Conservation (phyloP, 1,284 basidiomycete genomes). For the Ustilago trichophora region DNA sequence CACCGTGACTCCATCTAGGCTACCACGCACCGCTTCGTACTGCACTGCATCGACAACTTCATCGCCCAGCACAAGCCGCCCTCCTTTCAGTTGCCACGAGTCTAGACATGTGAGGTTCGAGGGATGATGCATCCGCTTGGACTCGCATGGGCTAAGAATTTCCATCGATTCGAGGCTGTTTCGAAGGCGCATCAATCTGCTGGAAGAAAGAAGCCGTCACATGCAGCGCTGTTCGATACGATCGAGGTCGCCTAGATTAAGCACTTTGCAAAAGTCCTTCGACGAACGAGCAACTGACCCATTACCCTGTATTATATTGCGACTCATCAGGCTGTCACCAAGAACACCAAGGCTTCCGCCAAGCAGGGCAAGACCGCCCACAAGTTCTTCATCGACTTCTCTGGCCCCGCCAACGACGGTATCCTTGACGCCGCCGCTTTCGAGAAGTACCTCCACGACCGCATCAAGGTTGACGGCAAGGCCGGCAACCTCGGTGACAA, state of each 20-base stretch:
- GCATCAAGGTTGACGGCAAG: constrained; percentile 81
- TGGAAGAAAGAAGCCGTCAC: too few species aligned
- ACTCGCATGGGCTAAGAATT: too few species aligned
- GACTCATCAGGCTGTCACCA: constrained; percentile 54
- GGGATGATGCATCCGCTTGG: too few species aligned
- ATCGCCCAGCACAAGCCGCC: too few species aligned
- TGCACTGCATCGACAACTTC: too few species aligned
- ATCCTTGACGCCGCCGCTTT: constrained; percentile 91
- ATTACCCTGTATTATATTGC: not conserved
- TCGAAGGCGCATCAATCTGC: too few species aligned
- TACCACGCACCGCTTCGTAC: not conserved
- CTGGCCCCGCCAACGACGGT: constrained; percentile 86
- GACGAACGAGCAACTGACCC: not conserved
- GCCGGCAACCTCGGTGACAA: constrained; percentile 72
- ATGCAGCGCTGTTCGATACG: too few species aligned
- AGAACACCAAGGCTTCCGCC: constrained; percentile 59
- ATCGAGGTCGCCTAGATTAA: too few species aligned
- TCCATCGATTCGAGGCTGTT: too few species aligned
- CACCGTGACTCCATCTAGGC: not conserved
- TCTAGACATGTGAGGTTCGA: too few species aligned
- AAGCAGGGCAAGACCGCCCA: constrained; percentile 76
- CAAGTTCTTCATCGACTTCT: constrained; percentile 95
- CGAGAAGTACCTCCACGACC: constrained; percentile 92
- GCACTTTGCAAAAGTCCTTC: too few species aligned
- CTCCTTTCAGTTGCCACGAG: too few species aligned